Percentiles rank a stretch among this genome's conserved stretches.
These are phyloP conservation scores for Neofusicoccum kwambonambiense DNA, from an alignment of 2,329 filamentous ascomycete genomes.

Conservation along the genomic window DNA sequence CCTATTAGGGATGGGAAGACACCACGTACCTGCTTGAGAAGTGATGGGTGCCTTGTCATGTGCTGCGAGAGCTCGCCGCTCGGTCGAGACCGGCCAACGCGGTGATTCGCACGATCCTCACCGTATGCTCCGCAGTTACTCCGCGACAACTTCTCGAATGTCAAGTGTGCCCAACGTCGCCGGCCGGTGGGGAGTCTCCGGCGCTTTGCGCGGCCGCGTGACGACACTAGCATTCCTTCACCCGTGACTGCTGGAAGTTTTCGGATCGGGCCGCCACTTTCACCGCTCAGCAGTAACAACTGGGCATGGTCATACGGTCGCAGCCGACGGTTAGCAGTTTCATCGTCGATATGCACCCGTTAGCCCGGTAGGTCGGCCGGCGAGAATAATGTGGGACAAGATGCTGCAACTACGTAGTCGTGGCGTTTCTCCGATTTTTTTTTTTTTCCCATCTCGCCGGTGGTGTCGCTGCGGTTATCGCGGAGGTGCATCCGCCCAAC, in stretches of 20 bases:
- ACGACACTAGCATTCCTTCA: background rate
- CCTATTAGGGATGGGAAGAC: background rate
- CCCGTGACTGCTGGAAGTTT: slow-evolving; percentile 1
- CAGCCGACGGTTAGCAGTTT: background rate
- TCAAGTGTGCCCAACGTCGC: background rate
- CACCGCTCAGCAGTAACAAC: slow-evolving; percentile 6
- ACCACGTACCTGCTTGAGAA: background rate
- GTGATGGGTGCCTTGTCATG: background rate
- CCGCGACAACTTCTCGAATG: background rate
- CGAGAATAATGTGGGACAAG: background rate
- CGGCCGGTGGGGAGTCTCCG: background rate
- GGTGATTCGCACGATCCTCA: background rate
- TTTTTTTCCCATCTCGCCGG: background rate
- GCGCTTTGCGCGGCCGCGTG: background rate
- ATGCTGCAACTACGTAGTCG: background rate
- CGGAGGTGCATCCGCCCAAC: background rate
- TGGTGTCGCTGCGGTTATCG: background rate
- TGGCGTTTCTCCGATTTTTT: background rate
- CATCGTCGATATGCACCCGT: background rate
- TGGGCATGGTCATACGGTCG: background rate
- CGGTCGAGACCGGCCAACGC: background rate
- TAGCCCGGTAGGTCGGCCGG: background rate
- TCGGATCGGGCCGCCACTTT: background rate
- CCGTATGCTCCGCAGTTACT: background rate
- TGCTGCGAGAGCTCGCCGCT: background rate